Evolutionary conservation across 148 eudicot species (phyloP), one percentile per base, ranked within the genome.

Genomic region (Chenopodium album): DNA sequence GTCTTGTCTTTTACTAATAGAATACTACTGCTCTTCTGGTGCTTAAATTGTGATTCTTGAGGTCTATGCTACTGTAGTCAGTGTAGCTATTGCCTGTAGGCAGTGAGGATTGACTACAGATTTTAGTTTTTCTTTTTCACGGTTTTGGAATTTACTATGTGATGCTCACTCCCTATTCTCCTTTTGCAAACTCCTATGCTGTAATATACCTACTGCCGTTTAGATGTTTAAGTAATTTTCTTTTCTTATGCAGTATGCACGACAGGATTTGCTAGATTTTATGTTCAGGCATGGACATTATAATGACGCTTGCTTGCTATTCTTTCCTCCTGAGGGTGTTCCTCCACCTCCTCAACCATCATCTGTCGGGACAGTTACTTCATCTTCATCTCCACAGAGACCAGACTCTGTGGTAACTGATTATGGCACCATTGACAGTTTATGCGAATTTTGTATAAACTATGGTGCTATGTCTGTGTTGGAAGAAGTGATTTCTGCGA

Each of bases 231-330:
- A 22, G 29, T 73, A 23, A 14, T 69, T 23, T 12, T 78, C 76
- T 84, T 22, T 77, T 75, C 73, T 47, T 80, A 17, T 93, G 92
- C 90, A 95, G 98, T 96, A 90, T 89, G 95, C 95, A 80, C 94
- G 97, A 59, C 93, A 87, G 82, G 88, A 96, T 82, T 79, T 96
- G 86, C 94, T 94, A 68, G 88, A 85, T 71, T 96, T 96, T 85
- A 92, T 94, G 99, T 96, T 96, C 86, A 85, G 92, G 87, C 99
- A 96, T 88, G 99, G 99, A 32, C 93, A 90, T 81, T 96, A 87
- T 72, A 85, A 85, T 83, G 98, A 96, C 78, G 99, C 95, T 59
- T 94, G 98, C 87, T 76, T 88, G 78, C 80, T 96, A 84, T 92
- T 96, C 85, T 94, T 96, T 82, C 98, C 99, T 68, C 90, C 89